These are phyloP conservation scores for Malus hybrid DNA, from an alignment of 331 rosid genomes.

Conservation along the genomic window DNA sequence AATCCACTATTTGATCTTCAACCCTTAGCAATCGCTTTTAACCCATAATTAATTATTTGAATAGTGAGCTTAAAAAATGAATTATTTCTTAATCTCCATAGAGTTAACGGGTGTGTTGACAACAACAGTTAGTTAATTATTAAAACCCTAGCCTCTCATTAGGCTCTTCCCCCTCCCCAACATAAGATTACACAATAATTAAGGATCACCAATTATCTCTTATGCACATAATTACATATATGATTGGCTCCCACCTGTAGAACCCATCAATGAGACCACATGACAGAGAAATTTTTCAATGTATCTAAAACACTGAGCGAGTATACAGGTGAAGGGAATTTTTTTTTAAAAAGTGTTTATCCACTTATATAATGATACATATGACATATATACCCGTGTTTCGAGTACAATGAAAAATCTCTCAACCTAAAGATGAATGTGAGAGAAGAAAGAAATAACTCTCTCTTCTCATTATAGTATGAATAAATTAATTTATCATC, in stretches of 20 bases:
- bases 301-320: rapidly evolving
- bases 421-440: not conserved
- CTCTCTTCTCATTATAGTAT: not conserved
- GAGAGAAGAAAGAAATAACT: not conserved
- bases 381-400: too few species aligned
- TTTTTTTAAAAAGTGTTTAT: too few species aligned
- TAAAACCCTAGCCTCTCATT: not conserved
- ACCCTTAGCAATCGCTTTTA: not conserved
- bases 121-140: not conserved
- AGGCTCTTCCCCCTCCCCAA: not conserved
- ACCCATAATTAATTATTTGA: not conserved
- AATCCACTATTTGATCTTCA: not conserved
- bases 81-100: not conserved
- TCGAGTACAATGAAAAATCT: too few species aligned
- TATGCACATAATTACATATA: not conserved
- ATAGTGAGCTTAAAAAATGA: not conserved
- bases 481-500: not conserved
- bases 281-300: not conserved
- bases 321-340: too few species aligned
- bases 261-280: not conserved
- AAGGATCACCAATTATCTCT: not conserved
- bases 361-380: too few species aligned
- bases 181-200: not conserved
- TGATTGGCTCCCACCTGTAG: not conserved
- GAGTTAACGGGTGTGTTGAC: not conserved